Percentiles rank a stretch among this genome's conserved stretches.
These are phyloP conservation scores for Chaetoceros tenuissimus DNA, from an alignment of 108 stramenopile species.

Conservation along the genomic window DNA sequence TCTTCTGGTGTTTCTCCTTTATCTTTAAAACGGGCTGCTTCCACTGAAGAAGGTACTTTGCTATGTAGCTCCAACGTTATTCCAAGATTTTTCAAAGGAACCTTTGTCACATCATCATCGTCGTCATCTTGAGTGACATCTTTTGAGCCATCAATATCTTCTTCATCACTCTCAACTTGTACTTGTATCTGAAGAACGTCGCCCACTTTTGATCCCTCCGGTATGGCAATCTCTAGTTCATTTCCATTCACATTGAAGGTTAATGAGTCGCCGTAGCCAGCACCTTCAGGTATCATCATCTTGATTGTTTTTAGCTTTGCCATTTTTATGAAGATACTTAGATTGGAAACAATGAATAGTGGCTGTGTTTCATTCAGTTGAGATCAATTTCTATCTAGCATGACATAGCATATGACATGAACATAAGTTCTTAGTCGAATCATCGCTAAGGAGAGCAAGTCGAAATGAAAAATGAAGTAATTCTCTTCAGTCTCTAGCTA, in stretches of 20 bases:
- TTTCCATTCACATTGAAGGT: constrained; percentile 40
- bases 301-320: constrained; percentile 18
- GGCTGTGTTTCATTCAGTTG: not conserved
- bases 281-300: constrained; percentile 46
- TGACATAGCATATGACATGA: not conserved
- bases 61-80: not conserved
- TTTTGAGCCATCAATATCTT: constrained; percentile 4
- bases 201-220: constrained; percentile 32
- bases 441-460: not conserved
- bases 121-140: not conserved
- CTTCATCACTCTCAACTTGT: constrained; percentile 6
- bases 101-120: not conserved
- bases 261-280: constrained; percentile 52
- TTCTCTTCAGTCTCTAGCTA: not conserved
- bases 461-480: not conserved
- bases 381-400: not conserved
- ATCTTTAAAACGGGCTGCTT: constrained; percentile 1
- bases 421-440: not conserved
- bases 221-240: constrained; percentile 44
- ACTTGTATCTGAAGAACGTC: constrained; percentile 62
- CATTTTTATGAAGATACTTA: not conserved
- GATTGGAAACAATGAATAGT: not conserved
- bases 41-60: constrained; percentile 4
- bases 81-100: no score
- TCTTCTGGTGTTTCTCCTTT: not conserved